Conservation (phyloP, 2,329 filamentous ascomycete genomes). For the Amesomyces nigricolor region DNA sequence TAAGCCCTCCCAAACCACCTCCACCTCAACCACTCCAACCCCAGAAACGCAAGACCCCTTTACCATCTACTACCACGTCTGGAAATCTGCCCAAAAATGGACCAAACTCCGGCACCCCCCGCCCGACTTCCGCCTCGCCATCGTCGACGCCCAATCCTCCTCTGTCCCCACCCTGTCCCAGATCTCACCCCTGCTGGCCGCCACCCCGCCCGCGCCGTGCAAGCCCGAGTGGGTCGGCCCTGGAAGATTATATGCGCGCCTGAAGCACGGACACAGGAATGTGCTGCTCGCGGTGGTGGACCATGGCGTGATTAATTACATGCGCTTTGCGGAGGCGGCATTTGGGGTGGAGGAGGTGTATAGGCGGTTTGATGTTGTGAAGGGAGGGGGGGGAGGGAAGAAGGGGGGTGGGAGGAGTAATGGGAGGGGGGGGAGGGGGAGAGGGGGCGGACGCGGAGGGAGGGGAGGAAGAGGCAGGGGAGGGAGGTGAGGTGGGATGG, state of each 20-base stretch:
- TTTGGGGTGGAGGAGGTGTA: conserved; percentile 73
- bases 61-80: conserved; percentile 72
- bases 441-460: conserved; percentile 20
- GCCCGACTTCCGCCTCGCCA: conserved; percentile 80
- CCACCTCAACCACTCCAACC: conserved; percentile 26
- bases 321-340: conserved; percentile 71
- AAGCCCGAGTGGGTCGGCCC: conserved; percentile 35
- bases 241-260: conserved; percentile 61
- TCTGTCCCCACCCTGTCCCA: conserved; percentile 68
- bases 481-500: conserved; percentile 1
- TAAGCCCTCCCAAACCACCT: conserved; percentile 43
- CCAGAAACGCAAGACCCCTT: conserved; percentile 48
- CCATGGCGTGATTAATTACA: conserved; percentile 81
- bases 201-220: conserved; percentile 64
- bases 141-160: conserved; percentile 69
- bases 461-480: conserved; percentile 21
- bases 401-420: conserved; percentile 33
- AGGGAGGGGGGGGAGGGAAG: conserved; percentile 35
- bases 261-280: conserved; percentile 80
- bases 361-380: conserved; percentile 45
- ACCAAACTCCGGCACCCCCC: conserved; percentile 71
- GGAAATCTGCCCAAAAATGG: conserved; percentile 65
- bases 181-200: conserved; percentile 64
- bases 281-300: conserved; percentile 86
- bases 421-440: conserved; percentile 22